phyloP scores from a whole-genome alignment of 306 rosid genomes.

The Inga leiocalycina region DNA sequence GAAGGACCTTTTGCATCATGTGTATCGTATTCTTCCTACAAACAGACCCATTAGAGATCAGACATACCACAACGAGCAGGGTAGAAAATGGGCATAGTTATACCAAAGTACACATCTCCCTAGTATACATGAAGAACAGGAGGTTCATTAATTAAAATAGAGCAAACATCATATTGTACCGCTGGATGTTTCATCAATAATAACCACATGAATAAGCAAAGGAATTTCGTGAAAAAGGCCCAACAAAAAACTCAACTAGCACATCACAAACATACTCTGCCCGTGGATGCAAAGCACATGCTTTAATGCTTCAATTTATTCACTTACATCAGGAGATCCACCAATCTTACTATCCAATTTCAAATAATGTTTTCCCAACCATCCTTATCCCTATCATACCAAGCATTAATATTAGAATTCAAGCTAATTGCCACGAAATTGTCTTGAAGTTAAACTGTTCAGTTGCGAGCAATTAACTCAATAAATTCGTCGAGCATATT shows the following conservation, averaged over 20 bases:
- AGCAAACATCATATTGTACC: background rate
- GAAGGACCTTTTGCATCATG: slow-evolving; percentile 69
- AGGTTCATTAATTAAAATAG: slow-evolving; percentile 14
- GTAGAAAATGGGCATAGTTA: slow-evolving; percentile 1
- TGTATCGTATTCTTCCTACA: slow-evolving; percentile 65
- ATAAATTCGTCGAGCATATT: background rate
- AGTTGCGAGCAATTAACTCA: background rate
- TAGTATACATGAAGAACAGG: slow-evolving; percentile 4
- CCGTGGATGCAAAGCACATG: background rate
- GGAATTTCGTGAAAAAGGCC: background rate
- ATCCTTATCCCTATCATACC: background rate
- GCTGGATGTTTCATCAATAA: slow-evolving; percentile 14
- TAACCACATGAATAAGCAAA: background rate
- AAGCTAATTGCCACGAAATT: background rate
- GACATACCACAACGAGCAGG: background rate
- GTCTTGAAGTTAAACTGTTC: background rate
- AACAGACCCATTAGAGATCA: slow-evolving; percentile 26
- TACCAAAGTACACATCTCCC: slow-evolving; percentile 14
- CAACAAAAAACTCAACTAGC: background rate
- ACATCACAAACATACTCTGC: background rate
- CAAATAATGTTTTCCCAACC: background rate
- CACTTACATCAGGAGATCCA: background rate
- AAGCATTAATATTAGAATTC: background rate
- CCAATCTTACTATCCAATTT: background rate
- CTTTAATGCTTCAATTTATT: background rate